A percentile compares a stretch with the other conserved stretches of the same genome.
Conservation (phyloP, 1,284 basidiomycete genomes). For the Butyriboletus appendiculatus region DNA sequence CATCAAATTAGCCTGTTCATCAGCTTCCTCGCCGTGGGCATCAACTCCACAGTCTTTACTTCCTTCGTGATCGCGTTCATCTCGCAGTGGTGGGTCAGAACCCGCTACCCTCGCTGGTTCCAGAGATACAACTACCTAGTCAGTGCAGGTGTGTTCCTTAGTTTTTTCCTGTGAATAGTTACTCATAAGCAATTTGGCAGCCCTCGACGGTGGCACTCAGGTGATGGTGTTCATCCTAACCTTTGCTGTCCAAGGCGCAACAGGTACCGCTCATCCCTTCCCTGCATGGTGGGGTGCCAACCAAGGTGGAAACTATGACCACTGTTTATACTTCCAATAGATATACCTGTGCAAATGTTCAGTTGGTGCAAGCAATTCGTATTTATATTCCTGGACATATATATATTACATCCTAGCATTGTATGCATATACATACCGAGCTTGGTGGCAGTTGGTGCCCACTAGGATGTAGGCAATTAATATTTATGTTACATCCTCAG, state of each 20-base stretch:
- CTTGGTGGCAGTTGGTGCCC: too few species aligned
- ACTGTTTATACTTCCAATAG: slow-evolving; percentile 17
- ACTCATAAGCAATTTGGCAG: slow-evolving; percentile 18
- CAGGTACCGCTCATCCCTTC: slow-evolving; percentile 56
- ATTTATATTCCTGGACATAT: too few species aligned
- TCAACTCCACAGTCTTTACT: slow-evolving; percentile 43
- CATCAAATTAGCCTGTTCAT: slow-evolving; percentile 31
- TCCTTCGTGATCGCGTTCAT: slow-evolving; percentile 49
- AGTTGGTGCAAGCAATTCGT: neutral
- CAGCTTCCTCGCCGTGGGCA: slow-evolving; percentile 46
- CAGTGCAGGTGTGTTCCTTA: slow-evolving; percentile 37
- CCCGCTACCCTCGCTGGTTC: slow-evolving; percentile 58
- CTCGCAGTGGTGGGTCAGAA: slow-evolving; percentile 61
- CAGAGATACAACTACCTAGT: slow-evolving; percentile 50
- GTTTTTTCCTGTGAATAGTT: neutral
- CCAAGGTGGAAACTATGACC: slow-evolving; percentile 37
- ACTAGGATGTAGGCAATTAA: too few species aligned
- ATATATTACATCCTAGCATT: neutral
- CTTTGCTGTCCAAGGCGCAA: slow-evolving; percentile 72
- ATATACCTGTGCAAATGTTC: neutral
- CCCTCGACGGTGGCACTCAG: slow-evolving; percentile 63
- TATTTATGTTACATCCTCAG: too few species aligned
- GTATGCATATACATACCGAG: too few species aligned
- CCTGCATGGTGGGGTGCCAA: slow-evolving; percentile 61
- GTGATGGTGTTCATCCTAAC: slow-evolving; percentile 72